Conservation (phyloP, 345 rosid species). For the Excoecaria agallocha region DNA sequence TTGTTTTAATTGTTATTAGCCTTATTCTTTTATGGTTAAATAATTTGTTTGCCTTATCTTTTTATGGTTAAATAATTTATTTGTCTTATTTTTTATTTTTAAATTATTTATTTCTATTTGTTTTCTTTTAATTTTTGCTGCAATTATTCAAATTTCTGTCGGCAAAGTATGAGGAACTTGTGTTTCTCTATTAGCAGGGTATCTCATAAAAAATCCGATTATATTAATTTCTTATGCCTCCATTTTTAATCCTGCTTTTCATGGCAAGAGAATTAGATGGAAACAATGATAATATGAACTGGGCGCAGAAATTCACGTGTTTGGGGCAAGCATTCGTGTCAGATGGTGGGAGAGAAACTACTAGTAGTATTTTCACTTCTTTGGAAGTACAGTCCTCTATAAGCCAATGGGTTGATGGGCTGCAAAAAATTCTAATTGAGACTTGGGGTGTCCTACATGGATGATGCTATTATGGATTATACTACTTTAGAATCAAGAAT, state of each 20-base stretch:
- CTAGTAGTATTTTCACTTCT: not conserved
- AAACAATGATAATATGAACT: not conserved
- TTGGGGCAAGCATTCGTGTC: not conserved
- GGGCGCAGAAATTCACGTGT: not conserved
- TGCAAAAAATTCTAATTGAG: not conserved
- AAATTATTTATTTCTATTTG: too few species aligned
- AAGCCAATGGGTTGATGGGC: not conserved
- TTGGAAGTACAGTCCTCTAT: not conserved
- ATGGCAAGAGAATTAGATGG: not conserved
- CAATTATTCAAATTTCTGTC: not conserved
- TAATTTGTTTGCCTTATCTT: not conserved
- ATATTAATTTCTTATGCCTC: not conserved
- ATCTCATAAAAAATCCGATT: not conserved
- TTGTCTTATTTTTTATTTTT: too few species aligned
- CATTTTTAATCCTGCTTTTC: not conserved
- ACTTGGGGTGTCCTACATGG: not conserved
- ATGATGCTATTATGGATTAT: not conserved
- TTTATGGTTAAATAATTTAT: not conserved
- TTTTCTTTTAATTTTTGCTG: not conserved
- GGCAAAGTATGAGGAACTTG: not conserved
- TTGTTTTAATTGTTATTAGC: not conserved
- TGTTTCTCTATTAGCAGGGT: not conserved
- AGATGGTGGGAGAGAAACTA: not conserved
- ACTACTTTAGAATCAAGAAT: not conserved
- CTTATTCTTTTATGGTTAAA: too few species aligned